phyloP scores from a whole-genome alignment of 352 stramenopile species.

The Globisporangium polare region DNA sequence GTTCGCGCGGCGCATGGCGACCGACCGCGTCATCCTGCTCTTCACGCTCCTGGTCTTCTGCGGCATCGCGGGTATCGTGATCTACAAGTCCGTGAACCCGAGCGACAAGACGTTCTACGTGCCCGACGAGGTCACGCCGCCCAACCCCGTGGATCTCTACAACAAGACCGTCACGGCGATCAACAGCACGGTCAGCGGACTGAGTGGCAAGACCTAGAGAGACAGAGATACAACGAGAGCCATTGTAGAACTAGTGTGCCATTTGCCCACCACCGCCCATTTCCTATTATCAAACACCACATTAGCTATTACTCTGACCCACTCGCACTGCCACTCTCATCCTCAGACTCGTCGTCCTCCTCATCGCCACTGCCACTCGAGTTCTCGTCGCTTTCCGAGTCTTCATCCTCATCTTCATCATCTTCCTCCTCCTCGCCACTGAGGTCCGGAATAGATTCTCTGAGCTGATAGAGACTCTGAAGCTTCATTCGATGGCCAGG shows the following conservation, averaged over 20 bases:
- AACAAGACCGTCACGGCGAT: constrained; percentile 70
- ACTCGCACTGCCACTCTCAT: constrained; percentile 1
- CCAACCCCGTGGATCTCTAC: constrained; percentile 67
- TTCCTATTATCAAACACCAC: not conserved
- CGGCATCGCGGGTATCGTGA: constrained; percentile 75
- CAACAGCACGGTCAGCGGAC: constrained; percentile 45
- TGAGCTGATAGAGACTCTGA: constrained; percentile 53
- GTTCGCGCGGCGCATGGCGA: constrained; percentile 79
- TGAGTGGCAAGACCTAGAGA: not conserved
- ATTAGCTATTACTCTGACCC: constrained; percentile 1
- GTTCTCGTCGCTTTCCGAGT: constrained; percentile 13
- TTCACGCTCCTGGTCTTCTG: constrained; percentile 78
- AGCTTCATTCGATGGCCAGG: constrained; percentile 70
- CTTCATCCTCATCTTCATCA: constrained; percentile 18
- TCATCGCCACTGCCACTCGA: constrained; percentile 12
- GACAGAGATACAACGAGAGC: not conserved
- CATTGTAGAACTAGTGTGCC: constrained; percentile 7
- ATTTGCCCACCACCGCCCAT: not conserved
- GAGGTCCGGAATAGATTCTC: constrained; percentile 36
- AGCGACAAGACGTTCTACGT: constrained; percentile 81
- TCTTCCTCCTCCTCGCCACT: constrained; percentile 21
- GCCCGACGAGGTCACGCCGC: constrained; percentile 78
- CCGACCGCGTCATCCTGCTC: constrained; percentile 76
- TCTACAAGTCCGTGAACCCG: constrained; percentile 80
- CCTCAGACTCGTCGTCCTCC: constrained; percentile 15